These are phyloP conservation scores for Chrysopogon serrulatus DNA, from an alignment of 176 grass and related monocot species.

Conservation along the genomic window DNA sequence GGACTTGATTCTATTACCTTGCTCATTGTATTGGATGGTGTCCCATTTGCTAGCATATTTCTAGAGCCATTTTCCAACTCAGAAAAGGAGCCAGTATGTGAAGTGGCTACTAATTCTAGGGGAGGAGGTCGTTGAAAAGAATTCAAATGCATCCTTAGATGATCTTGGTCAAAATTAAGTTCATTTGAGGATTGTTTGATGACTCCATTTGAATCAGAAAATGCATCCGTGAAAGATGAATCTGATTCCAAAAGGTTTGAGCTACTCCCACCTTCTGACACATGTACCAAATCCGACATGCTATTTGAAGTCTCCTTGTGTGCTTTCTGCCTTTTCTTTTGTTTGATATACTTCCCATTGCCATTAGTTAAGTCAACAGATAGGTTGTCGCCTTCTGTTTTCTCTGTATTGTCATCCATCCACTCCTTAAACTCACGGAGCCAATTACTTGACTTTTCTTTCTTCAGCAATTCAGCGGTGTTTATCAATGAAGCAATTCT, in stretches of 20 bases:
- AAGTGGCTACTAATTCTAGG: constrained; percentile 28
- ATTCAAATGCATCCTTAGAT: constrained; percentile 34
- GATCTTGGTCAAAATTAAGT: constrained; percentile 18
- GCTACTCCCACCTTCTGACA: constrained; percentile 34
- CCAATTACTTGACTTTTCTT: constrained; percentile 79
- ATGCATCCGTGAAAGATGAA: constrained; percentile 43
- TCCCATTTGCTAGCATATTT: constrained; percentile 22
- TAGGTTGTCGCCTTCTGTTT: constrained; percentile 35
- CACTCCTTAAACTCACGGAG: constrained; percentile 92
- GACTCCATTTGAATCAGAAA: constrained; percentile 36
- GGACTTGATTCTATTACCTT: constrained; percentile 52
- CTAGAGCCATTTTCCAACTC: constrained; percentile 25
- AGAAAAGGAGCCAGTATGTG: constrained; percentile 21
- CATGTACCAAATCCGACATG: constrained; percentile 28
- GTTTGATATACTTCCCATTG: constrained; percentile 35
- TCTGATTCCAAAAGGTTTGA: constrained; percentile 50
- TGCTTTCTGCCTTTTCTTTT: constrained; percentile 52
- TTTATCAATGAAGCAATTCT: constrained; percentile 71
- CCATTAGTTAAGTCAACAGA: constrained; percentile 32
- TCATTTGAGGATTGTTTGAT: constrained; percentile 17
- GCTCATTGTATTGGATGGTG: constrained; percentile 26
- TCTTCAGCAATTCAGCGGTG: constrained; percentile 86
- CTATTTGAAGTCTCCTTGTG: constrained; percentile 28
- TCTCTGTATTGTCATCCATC: constrained; percentile 66
- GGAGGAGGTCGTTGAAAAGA: constrained; percentile 28